Conservation (phyloP, 2,329 filamentous ascomycete species). For the Leptodontidium sp. region DNA sequence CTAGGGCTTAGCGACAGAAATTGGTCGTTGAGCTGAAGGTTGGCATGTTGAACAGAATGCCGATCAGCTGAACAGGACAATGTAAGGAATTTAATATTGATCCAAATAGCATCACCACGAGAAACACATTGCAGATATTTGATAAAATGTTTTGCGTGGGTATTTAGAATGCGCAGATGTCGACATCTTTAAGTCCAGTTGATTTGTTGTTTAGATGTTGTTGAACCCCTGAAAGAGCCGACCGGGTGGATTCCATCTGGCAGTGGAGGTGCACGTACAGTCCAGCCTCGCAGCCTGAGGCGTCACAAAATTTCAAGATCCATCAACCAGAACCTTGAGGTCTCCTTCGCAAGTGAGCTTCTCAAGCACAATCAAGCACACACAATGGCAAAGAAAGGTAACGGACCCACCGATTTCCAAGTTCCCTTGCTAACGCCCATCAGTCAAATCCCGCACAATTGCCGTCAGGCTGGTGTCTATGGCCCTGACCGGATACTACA, state of each 20-base stretch:
- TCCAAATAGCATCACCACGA: neutral
- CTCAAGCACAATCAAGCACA: conserved; percentile 5
- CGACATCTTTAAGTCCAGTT: too few relatives aligned
- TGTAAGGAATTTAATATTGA: neutral
- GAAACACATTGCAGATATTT: too few relatives aligned
- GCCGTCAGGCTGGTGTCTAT: conserved; percentile 95
- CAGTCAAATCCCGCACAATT: conserved; percentile 84
- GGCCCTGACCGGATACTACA: conserved; percentile 99
- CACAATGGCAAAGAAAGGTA: conserved; percentile 36
- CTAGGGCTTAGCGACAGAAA: neutral
- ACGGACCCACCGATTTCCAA: neutral
- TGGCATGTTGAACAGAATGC: neutral
- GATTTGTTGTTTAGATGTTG: neutral
- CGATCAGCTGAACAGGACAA: neutral
- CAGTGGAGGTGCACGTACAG: neutral
- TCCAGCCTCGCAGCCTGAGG: conserved; percentile 3
- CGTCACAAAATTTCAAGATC: conserved; percentile 7
- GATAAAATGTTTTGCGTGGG: neutral
- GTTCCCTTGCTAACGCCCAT: neutral
- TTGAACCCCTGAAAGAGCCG: neutral
- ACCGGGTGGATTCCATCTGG: neutral
- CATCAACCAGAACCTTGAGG: neutral
- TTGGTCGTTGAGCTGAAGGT: neutral
- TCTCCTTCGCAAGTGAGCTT: neutral
- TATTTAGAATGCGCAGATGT: neutral